These are phyloP conservation scores for Ascochyta lentis DNA, from an alignment of 2,329 filamentous ascomycete genomes.

Conservation along the genomic window DNA sequence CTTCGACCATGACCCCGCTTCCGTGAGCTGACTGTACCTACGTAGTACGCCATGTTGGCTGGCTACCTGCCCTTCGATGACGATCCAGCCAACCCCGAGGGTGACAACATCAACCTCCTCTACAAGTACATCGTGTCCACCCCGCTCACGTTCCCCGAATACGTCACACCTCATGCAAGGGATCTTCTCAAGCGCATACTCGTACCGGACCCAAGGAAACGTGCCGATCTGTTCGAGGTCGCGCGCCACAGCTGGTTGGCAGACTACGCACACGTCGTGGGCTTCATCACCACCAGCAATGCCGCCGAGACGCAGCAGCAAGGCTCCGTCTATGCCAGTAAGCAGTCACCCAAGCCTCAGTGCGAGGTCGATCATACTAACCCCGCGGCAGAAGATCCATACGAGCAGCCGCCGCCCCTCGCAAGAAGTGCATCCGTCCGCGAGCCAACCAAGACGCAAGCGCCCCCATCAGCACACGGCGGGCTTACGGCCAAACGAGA, in stretches of 20 bases:
- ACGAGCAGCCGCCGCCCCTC: constrained; percentile 68
- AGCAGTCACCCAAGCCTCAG: background rate
- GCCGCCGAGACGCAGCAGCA: constrained; percentile 75
- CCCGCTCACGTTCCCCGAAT: constrained; percentile 96
- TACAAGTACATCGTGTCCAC: constrained; percentile 99
- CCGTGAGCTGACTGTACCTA: constrained; percentile 13
- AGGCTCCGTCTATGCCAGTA: constrained; percentile 69
- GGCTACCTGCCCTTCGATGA: constrained; percentile 98
- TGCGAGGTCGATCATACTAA: constrained; percentile 1
- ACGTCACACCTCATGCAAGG: constrained; percentile 94
- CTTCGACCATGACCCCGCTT: constrained; percentile 16
- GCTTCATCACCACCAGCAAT: constrained; percentile 95
- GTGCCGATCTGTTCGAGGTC: constrained; percentile 95
- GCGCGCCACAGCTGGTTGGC: constrained; percentile 97
- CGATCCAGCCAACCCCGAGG: constrained; percentile 96
- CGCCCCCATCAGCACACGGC: constrained; percentile 54
- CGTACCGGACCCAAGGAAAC: constrained; percentile 91
- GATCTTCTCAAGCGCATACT: constrained; percentile 92
- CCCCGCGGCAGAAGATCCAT: constrained; percentile 54
- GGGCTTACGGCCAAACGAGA: constrained; percentile 77
- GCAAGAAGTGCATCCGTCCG: constrained; percentile 91
- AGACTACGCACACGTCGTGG: constrained; percentile 95
- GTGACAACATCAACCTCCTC: constrained; percentile 97
- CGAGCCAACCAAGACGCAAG: constrained; percentile 75
- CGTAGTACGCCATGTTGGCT: constrained; percentile 95